Conservation (phyloP, 2,329 filamentous ascomycete genomes). For the Cladosporium sphaerospermum region DNA sequence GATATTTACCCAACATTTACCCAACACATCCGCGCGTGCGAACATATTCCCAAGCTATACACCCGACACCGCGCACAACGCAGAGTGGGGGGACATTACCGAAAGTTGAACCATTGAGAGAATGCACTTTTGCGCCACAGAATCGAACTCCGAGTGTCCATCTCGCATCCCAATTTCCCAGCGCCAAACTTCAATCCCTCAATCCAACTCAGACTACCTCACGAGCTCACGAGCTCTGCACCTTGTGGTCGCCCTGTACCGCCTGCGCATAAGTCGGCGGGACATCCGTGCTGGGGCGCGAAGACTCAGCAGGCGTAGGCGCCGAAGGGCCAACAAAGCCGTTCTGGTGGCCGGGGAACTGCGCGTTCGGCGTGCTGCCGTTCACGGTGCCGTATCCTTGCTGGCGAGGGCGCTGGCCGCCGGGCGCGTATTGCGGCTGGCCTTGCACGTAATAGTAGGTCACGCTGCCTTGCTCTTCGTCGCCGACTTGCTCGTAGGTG, state of each 20-base stretch:
- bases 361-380: constrained; percentile 29
- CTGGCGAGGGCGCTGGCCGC: constrained; percentile 19
- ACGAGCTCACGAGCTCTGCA: constrained; percentile 54
- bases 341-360: constrained; percentile 38
- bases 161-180: background rate
- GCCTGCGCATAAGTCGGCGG: constrained; percentile 89
- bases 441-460: constrained; percentile 66
- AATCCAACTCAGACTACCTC: background rate
- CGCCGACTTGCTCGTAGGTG: constrained; percentile 58
- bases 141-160: too few relatives aligned
- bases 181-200: too few relatives aligned
- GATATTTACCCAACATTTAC: too few relatives aligned
- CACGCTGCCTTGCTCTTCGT: constrained; percentile 52
- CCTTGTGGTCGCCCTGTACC: constrained; percentile 75
- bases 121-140: too few relatives aligned
- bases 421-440: constrained; percentile 22
- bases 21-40: too few relatives aligned
- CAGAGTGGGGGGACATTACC: too few relatives aligned
- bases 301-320: constrained; percentile 35
- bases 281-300: constrained; percentile 38
- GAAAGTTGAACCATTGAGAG: too few relatives aligned
- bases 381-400: constrained; percentile 38
- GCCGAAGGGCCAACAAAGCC: constrained; percentile 29
- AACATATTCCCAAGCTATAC: too few relatives aligned
- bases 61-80: too few relatives aligned